Base-by-base conservation (phyloP, 140 eudicot genomes). In the Flaveria floridana region DNA sequence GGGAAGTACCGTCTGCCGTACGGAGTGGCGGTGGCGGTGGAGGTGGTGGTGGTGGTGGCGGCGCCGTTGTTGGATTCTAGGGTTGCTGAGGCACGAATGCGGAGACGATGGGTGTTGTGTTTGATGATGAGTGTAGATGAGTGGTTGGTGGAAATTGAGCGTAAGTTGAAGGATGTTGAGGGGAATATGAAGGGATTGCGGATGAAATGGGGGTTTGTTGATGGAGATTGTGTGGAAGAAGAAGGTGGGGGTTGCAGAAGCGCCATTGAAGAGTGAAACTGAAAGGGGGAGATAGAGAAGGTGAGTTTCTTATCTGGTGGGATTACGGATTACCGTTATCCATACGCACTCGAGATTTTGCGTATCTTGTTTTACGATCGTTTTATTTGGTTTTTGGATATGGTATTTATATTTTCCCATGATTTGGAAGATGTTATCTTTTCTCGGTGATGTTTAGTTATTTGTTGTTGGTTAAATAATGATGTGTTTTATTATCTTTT, bases 1-100 rank as follows among this genome's bases (percentile, higher is more conserved):
- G 99, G 99, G 72, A 94, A 94, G 66, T 79, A 90, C 76, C 82
- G 87, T 42, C 99, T 78, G 5, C 99, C 99, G 47, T 88, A 88
- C 62, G 79, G 13, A 59, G 66, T 61, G n/a, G 82, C 59, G 20
- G 73, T 18, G 30, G 48, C 28, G 58, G 28, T 1, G 70, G 48
- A 21, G 58, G 28, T 1, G 70, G 16, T n/a, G 20, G 84, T 66
- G n/a, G 84, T 74, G 62, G 81, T 74, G 62, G 79, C 87, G 9
- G 91, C 80, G 46, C 95, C 96, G 68, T 93, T 93, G 80, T 64
- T 76, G 68, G 98, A 84, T 59, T 87, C 88, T n/a, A 88, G 82
- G 26, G 90, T 81, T 6, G 90, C 89, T 9, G 96, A 83, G 14
- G 97, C 96, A 2, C 81, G 83, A 72, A 89, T 72, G 16, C 92